phyloP scores from a whole-genome alignment of 106 monocot species.

The Narthecium ossifragum region DNA sequence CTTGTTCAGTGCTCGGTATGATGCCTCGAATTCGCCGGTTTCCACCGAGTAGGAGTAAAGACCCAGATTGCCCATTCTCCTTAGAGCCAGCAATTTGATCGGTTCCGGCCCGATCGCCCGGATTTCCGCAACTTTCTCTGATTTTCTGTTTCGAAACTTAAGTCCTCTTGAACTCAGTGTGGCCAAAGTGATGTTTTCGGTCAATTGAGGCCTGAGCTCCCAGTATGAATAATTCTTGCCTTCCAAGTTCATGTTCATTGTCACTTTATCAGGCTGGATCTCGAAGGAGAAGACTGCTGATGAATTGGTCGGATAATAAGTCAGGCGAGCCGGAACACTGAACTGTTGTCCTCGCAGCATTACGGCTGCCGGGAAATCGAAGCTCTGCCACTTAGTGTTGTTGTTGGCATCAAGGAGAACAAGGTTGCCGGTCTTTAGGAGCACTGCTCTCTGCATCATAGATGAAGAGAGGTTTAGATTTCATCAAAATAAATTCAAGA shows the following conservation, averaged over 20 bases:
- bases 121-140: conserved; percentile 29
- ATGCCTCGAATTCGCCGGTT: conserved; percentile 11
- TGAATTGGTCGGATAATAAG: conserved; percentile 5
- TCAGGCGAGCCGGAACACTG: conserved; percentile 10
- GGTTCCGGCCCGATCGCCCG: neutral
- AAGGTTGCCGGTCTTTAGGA: conserved; percentile 41
- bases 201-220: conserved; percentile 15
- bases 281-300: conserved; percentile 39
- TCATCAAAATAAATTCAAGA: neutral
- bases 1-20: conserved; percentile 15
- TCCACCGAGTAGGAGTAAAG: conserved; percentile 30
- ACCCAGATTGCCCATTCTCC: conserved; percentile 28
- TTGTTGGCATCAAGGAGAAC: conserved; percentile 21
- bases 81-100: conserved; percentile 23
- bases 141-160: conserved; percentile 19
- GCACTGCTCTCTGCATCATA: neutral
- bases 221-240: conserved; percentile 43
- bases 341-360: conserved; percentile 34
- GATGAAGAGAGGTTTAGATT: neutral
- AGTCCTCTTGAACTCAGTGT: conserved; percentile 31
- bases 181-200: conserved; percentile 16
- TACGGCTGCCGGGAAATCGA: conserved; percentile 29
- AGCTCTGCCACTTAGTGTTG: conserved; percentile 46
- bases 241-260: conserved; percentile 20
- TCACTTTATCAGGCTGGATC: conserved; percentile 15